These are phyloP conservation scores for Polytrichum commune DNA, from an alignment of 225 moss, liverwort and hornwort genomes.

Conservation along the genomic window DNA sequence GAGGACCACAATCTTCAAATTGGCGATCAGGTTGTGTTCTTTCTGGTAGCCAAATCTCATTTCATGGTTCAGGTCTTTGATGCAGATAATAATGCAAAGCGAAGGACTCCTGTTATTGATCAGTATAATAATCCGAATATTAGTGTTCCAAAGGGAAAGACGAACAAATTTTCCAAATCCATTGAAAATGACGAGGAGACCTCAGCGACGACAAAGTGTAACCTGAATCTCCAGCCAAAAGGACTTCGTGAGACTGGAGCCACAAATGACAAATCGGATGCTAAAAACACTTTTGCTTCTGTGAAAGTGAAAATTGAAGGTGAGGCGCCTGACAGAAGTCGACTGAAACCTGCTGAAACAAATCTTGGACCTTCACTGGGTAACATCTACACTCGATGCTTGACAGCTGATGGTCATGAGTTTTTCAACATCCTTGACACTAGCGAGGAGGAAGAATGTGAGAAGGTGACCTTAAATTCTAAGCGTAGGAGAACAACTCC, in stretches of 20 bases:
- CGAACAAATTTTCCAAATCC: neutral
- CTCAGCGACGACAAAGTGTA: slow-evolving; percentile 6
- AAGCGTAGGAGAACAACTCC: too few species aligned
- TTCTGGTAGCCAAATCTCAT: slow-evolving; percentile 18
- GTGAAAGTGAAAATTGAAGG: neutral
- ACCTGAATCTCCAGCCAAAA: neutral
- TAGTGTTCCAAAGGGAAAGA: neutral
- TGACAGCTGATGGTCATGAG: neutral
- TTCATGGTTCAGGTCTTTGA: slow-evolving; percentile 44
- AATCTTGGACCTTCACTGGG: neutral
- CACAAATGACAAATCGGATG: neutral
- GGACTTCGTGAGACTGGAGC: neutral
- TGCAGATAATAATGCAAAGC: slow-evolving; percentile 12
- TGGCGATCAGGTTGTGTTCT: slow-evolving; percentile 28
- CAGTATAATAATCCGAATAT: neutral
- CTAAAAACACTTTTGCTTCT: neutral
- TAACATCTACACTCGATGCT: neutral
- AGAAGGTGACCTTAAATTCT: neutral
- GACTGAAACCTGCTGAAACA: neutral
- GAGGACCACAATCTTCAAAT: slow-evolving; percentile 18
- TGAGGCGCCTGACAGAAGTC: neutral
- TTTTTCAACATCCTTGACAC: slow-evolving; percentile 24
- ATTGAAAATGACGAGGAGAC: neutral
- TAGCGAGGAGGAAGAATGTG: slow-evolving; percentile 25
- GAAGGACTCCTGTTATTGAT: neutral